Base-by-base conservation (phyloP, 2,329 filamentous ascomycete species). In the Fusarium coffeatum region DNA sequence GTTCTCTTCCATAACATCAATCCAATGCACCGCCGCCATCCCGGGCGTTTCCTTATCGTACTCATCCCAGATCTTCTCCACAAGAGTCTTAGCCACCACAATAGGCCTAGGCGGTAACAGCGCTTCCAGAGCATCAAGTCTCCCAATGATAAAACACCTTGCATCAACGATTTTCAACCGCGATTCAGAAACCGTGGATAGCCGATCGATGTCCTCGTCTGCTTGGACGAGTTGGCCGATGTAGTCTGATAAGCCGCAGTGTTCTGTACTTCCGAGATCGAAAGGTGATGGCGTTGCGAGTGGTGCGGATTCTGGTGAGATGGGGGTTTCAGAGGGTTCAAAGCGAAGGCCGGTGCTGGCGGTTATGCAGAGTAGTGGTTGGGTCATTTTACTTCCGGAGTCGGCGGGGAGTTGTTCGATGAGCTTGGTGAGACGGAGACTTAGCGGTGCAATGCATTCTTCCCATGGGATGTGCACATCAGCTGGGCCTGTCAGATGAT, bases 321-420 rank as follows among this genome's bases (percentile, higher is more conserved):
- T n/a, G 0, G 28, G 6, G 1, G 15, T 12, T 10, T 58, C 53
- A 0, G 49, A 23, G 1, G 59, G 22, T 10, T 70, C 64, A 27
- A 71, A 67, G 1, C 78, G 68, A 2, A 80, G 64, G 0, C 78
- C 78, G 0, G 77, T 79, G 40, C 77, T 76, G 2, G 78, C 78
- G 2, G 76, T 78, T 16, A 80, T 75, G 42, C 78, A 80, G 4
- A 80, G 71, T 0, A 80, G 55, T 2, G 78, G 78, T 10, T 80
- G 78, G 4, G 79, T 76, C 28, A 78, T 77, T 8, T 79, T 76
- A 20, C 76, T 80, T 0, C 78, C 77, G 0, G 78, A 80, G 16
- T 74, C 75, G 0, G 75, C 66, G 1, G 78, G 78, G 5, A 80
- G 77, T 22, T 76, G 71, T 16, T 78, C 73, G 3, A 80, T 62